Percentiles rank a stretch among this genome's conserved stretches.
Conservation (phyloP, 2,329 filamentous ascomycete genomes). For the Trichoderma sp. region DNA sequence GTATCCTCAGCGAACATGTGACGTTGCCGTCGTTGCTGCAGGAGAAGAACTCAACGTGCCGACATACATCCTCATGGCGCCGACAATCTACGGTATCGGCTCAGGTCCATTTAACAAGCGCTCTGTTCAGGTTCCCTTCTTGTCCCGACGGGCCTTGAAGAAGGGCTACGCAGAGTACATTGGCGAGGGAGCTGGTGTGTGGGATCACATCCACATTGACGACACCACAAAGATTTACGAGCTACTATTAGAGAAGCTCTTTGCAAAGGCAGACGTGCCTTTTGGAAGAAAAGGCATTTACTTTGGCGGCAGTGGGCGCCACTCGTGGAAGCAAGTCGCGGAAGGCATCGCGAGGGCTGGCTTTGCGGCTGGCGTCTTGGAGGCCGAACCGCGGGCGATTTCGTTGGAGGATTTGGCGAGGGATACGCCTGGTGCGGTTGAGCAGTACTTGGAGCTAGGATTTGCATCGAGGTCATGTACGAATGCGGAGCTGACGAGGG, state of each 20-base stretch:
- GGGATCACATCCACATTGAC: constrained; percentile 45
- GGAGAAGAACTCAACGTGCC: constrained; percentile 41
- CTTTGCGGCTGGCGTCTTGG: constrained; percentile 32
- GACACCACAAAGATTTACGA: constrained; percentile 45
- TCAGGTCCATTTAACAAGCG: constrained; percentile 41
- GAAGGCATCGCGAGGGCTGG: constrained; percentile 36
- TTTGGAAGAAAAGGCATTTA: constrained; percentile 40
- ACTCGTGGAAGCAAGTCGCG: constrained; percentile 41
- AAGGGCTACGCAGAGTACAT: constrained; percentile 27
- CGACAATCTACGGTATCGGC: constrained; percentile 47
- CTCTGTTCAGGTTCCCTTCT: constrained; percentile 39
- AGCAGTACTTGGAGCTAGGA: constrained; percentile 34
- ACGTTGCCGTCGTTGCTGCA: constrained; percentile 42
- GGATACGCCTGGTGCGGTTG: background rate
- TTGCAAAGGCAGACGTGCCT: constrained; percentile 34
- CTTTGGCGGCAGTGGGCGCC: constrained; percentile 41
- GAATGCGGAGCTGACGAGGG: constrained; percentile 26
- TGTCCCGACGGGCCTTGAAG: constrained; percentile 34
- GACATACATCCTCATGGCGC: constrained; percentile 46
- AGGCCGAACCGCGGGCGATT: constrained; percentile 29
- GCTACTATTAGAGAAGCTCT: constrained; percentile 34
- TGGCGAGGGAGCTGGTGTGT: constrained; percentile 38
- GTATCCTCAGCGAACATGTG: constrained; percentile 45
- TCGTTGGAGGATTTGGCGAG: constrained; percentile 31
- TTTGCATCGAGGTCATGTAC: constrained; percentile 31